Percentiles rank a stretch among this genome's conserved stretches.
phyloP scores from a whole-genome alignment of 805 yeast species.

The Myxozyma sirexii region DNA sequence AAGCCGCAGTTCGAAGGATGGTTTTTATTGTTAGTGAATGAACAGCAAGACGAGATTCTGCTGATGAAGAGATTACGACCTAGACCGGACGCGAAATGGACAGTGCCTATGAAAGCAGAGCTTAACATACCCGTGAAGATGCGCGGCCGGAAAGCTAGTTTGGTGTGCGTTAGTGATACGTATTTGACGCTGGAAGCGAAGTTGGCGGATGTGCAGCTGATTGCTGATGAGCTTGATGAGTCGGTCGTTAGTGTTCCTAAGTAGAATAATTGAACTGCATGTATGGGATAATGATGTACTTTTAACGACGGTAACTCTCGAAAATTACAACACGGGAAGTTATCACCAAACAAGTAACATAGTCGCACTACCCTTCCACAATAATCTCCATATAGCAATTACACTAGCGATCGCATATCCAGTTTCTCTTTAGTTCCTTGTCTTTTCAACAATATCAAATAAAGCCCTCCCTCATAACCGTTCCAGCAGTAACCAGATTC shows the following conservation, averaged over 20 bases:
- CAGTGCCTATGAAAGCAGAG: slow-evolving; percentile 14
- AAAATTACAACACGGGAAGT: no score
- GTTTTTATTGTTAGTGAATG: slow-evolving; percentile 69
- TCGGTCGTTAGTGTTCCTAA: not conserved
- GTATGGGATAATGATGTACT: no score
- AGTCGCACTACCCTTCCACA: no score
- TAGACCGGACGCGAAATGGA: slow-evolving; percentile 48
- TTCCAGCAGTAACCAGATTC: no score
- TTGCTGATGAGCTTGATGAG: not conserved
- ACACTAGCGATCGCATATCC: no score
- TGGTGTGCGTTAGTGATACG: slow-evolving; percentile 24
- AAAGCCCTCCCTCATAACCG: no score
- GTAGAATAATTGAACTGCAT: not conserved
- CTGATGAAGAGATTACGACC: slow-evolving; percentile 71
- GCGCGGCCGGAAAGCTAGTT: slow-evolving; percentile 11
- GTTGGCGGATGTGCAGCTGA: not conserved
- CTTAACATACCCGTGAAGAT: slow-evolving; percentile 23
- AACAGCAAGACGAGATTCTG: slow-evolving; percentile 55
- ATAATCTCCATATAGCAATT: no score
- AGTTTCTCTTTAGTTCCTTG: no score
- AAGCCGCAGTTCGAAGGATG: slow-evolving; percentile 92
- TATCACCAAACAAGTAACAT: no score
- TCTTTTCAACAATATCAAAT: no score
- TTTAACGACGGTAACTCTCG: no score
- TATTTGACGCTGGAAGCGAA: slow-evolving; percentile 16